Percentiles rank a stretch among this genome's conserved stretches.
Conservation (phyloP, 2,329 filamentous ascomycete species). For the Aspergillus ochraceoroseus region DNA sequence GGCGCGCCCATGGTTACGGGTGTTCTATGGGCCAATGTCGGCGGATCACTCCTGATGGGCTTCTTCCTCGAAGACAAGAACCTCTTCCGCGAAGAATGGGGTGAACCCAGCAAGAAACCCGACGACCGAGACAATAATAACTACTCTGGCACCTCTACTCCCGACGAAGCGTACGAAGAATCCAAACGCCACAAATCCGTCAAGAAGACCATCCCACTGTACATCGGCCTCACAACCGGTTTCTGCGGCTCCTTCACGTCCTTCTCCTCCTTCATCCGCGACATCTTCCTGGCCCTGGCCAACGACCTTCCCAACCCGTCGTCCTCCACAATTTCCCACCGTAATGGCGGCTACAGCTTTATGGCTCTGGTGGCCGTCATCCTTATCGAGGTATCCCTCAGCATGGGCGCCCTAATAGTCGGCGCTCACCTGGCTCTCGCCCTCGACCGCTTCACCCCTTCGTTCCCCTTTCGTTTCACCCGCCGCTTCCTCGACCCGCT, state of each 20-base stretch:
- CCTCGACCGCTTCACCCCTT: conserved; percentile 55
- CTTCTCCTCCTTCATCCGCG: conserved; percentile 80
- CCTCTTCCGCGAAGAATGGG: conserved; percentile 67
- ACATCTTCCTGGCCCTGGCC: conserved; percentile 71
- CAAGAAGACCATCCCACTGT: conserved; percentile 85
- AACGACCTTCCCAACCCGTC: conserved; percentile 62
- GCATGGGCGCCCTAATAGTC: conserved; percentile 61
- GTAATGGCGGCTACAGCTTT: conserved; percentile 74
- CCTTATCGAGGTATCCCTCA: conserved; percentile 66
- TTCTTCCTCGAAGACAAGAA: conserved; percentile 74
- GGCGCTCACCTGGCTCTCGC: conserved; percentile 71
- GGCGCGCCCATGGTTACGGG: conserved; percentile 69
- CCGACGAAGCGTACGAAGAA: conserved; percentile 25
- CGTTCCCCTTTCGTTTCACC: conserved; percentile 53
- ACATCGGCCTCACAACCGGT: conserved; percentile 78
- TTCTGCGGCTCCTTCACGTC: conserved; percentile 89
- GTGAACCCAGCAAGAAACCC: conserved; percentile 21
- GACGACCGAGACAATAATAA: neutral
- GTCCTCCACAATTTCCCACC: conserved; percentile 41
- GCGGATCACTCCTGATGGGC: conserved; percentile 75
- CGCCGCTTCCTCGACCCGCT: conserved; percentile 61
- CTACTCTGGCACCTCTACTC: conserved; percentile 26
- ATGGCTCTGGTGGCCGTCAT: conserved; percentile 72
- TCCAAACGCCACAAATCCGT: conserved; percentile 54
- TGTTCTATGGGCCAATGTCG: conserved; percentile 83